Evolutionary conservation across 2,329 filamentous ascomycete genomes (phyloP), one percentile per base, ranked within the genome.

Genomic region (Leptographium wingfieldii): DNA sequence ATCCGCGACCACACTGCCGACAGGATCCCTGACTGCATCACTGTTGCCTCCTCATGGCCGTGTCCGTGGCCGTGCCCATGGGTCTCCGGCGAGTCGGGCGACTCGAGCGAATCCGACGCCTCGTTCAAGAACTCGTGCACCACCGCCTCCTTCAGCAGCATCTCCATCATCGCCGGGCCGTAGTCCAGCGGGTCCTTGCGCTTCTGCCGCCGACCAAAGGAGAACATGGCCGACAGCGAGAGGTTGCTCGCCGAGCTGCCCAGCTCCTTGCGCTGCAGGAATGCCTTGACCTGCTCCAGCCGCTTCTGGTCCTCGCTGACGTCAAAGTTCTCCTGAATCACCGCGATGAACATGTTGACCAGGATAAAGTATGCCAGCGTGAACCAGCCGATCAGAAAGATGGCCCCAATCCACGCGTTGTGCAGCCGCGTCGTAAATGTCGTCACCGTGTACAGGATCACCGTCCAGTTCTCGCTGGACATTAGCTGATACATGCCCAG

Each of bases 291-390:
- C 73, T 99, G 95, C 70, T 97, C 90, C 63, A 97, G 75, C 25
- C 95, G 90, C 74, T 99, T 99, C 71, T 97, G 92, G 69, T 99
- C 95, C 71, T 99, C 94, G 3, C 92, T 95, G 31, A 99, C 91
- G 73, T 99, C 94, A 70, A 99, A 99, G 69, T 96, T 99, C 70
- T 99, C 94, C 72, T 99, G 94, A 65, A 99, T 99, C 74, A 99
- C 94, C 78, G 94, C 94, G 88, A 99, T 97, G 78, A 99, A 99
- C 94, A 99, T 99, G 70, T 97, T 99, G 76, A 99, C 76, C 63
- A 97, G 82, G 74, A 99, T 95, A 70, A 97, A 92, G 72, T 95
- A 96, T 6, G 91, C 82, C 52, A 99, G 80, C 60, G 96, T 94
- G 72, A 96, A 97, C 94, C 94, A 99, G 65, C 92, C 81, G 64